Evolutionary conservation across 768 basidiomycete species (phyloP), one percentile per base, ranked within the genome.

Genomic region (Termitomyces sp.): DNA sequence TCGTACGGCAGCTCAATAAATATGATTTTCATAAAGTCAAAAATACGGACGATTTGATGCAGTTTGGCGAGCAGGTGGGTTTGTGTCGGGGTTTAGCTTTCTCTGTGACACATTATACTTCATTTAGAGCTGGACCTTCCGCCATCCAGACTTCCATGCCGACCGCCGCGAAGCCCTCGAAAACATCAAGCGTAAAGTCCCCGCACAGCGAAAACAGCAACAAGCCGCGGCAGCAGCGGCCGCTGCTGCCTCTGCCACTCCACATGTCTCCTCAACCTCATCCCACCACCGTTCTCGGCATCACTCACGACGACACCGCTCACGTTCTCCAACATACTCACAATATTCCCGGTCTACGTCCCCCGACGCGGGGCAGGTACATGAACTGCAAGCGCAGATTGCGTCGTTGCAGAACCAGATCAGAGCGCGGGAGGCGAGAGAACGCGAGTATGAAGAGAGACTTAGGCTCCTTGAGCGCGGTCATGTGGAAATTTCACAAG

Each of bases 21-120:
- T 96, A 96, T 69, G 94, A 95, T 73, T 96, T 96, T 64, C 94
- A 95, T 79, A 96, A 96, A 78, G 89, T 94, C 62, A 95, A 94
- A 72, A 92, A 90, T 65, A 86, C 85, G 2, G 93, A 94, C 62
- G 92, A 92, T 64, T 77, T 83, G 65, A 78, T 83, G 68, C 82
- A 85, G 61, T 92, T 78, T 60, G 80, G 80, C 13, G 85, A 83
- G 73, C 78, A 88, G 73, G 80, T 81, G 65, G 16, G 78, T 73
- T 40, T 18, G 35, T 44, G 36, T 38, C 44, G 18, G 22, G 38
- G 28, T 58, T 50, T 32, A 35, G 40, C 28, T 55, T 44, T 33
- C 44, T 36, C 24, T 1, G 1, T 14, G 22, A 22, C 43, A 46
- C 12, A 33, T 10, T 46, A 40, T 14, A 47, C 22, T 36, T 43